Percentiles rank a stretch among this genome's conserved stretches.
Conservation (phyloP, 306 rosid species). For the Dalbergia cultrata region DNA sequence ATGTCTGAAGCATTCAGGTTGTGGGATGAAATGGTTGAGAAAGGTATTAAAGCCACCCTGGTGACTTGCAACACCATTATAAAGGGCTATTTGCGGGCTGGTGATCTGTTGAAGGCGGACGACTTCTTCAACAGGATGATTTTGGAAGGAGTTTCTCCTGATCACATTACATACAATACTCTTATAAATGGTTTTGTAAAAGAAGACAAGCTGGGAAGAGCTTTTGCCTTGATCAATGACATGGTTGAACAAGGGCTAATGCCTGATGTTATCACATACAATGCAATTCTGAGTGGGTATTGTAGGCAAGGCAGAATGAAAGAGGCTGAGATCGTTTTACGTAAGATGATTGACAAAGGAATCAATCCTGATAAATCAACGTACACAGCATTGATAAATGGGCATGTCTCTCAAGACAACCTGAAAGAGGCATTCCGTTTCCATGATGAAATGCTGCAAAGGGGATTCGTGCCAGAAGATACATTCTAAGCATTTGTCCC, state of each 20-base stretch:
- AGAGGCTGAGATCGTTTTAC: slow-evolving; percentile 77
- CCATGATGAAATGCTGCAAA: slow-evolving; percentile 93
- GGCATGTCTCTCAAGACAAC: slow-evolving; percentile 83
- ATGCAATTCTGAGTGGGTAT: slow-evolving; percentile 75
- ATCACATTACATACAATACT: slow-evolving; percentile 82
- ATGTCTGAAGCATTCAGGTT: slow-evolving; percentile 70
- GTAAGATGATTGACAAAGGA: slow-evolving; percentile 80
- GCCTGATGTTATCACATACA: slow-evolving; percentile 77
- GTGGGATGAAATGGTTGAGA: slow-evolving; percentile 91
- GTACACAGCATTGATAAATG: slow-evolving; percentile 80
- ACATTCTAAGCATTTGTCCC: slow-evolving; percentile 58
- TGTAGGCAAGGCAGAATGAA: slow-evolving; percentile 80
- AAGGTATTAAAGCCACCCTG: slow-evolving; percentile 70
- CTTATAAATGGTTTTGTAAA: slow-evolving; percentile 76
- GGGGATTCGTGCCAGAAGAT: slow-evolving; percentile 93
- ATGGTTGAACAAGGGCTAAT: slow-evolving; percentile 79
- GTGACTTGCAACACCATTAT: slow-evolving; percentile 80
- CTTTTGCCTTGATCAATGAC: slow-evolving; percentile 62
- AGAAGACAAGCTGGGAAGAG: slow-evolving; percentile 77
- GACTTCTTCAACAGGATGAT: slow-evolving; percentile 73
- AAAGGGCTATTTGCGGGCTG: slow-evolving; percentile 82
- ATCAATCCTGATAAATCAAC: slow-evolving; percentile 81
- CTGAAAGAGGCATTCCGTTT: slow-evolving; percentile 84
- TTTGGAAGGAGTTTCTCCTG: slow-evolving; percentile 74
- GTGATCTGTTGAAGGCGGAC: slow-evolving; percentile 64